Conservation (phyloP, 306 rosid species). For the Pterocarpus santalinus region DNA sequence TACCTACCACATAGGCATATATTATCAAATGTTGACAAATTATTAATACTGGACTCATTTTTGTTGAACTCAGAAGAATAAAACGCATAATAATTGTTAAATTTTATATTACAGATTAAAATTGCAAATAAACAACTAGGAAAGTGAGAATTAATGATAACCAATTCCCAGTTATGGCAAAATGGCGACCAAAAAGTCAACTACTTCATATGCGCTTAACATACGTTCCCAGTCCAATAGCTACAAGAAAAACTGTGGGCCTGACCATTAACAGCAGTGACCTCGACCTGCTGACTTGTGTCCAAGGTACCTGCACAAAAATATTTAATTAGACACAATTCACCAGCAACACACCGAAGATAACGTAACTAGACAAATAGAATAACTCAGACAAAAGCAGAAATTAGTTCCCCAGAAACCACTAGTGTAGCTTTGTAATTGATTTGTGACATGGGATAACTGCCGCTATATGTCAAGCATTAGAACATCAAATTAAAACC, state of each 20-base stretch:
- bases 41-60: slow-evolving; percentile 5
- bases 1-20: neutral
- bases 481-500: slow-evolving; percentile 10
- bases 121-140: slow-evolving; percentile 26
- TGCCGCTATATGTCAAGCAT: neutral
- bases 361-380: slow-evolving; percentile 1
- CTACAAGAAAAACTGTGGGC: slow-evolving; percentile 81
- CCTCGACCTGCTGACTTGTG: slow-evolving; percentile 93
- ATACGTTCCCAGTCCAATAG: slow-evolving; percentile 91
- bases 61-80: slow-evolving; percentile 17
- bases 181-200: slow-evolving; percentile 34
- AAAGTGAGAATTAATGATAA: neutral
- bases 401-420: slow-evolving; percentile 25
- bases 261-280: slow-evolving; percentile 80
- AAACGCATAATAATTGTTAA: neutral
- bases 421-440: slow-evolving; percentile 15
- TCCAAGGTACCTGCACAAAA: slow-evolving; percentile 91
- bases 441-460: neutral
- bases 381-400: slow-evolving; percentile 5
- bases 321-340: slow-evolving; percentile 41
- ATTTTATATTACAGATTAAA: neutral
- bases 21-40: slow-evolving; percentile 30
- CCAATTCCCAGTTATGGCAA: slow-evolving; percentile 8
- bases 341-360: slow-evolving; percentile 23
- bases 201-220: slow-evolving; percentile 39